phyloP scores from a whole-genome alignment of 495 filamentous ascomycete genomes.

The Coniosporium apollinis region DNA sequence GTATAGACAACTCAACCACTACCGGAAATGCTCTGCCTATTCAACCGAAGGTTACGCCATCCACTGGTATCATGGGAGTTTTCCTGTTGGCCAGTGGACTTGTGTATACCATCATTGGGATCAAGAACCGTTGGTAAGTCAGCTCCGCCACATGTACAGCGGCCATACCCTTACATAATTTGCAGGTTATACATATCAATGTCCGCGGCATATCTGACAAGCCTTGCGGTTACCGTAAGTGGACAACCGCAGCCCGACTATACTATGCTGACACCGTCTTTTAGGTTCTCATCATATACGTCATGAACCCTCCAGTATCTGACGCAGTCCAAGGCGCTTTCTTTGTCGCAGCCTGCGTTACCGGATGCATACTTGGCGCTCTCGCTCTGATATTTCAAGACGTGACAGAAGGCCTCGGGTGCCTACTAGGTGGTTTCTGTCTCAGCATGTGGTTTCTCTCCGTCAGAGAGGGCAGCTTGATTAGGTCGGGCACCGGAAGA shows the following conservation, averaged over 20 bases:
- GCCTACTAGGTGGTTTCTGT: conserved; percentile 75
- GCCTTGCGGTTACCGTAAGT: conserved; percentile 52
- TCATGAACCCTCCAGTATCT: conserved; percentile 66
- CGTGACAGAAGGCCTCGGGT: conserved; percentile 72
- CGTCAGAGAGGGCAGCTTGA: conserved; percentile 58
- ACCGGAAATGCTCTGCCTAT: too few relatives aligned
- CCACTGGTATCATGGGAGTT: conserved; percentile 59
- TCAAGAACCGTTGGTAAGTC: conserved; percentile 59
- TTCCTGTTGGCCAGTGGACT: conserved; percentile 55
- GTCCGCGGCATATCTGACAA: conserved; percentile 55
- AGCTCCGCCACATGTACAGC: neutral
- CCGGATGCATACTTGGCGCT: conserved; percentile 61
- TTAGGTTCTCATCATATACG: conserved; percentile 69
- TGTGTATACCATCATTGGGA: conserved; percentile 58
- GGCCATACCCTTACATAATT: conserved; percentile 2
- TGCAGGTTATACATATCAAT: conserved; percentile 56
- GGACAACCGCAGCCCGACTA: neutral
- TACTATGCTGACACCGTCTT: neutral
- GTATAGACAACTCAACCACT: too few relatives aligned
- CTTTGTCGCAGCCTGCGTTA: conserved; percentile 60
- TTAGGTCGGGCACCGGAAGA: conserved; percentile 42
- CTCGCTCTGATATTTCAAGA: conserved; percentile 67
- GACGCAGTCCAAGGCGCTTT: conserved; percentile 75
- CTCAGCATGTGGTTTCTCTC: conserved; percentile 79
- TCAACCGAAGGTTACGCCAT: conserved; percentile 59